These are phyloP conservation scores for Zoysia matrella DNA, from an alignment of 202 grass and related monocot species.

Conservation along the genomic window DNA sequence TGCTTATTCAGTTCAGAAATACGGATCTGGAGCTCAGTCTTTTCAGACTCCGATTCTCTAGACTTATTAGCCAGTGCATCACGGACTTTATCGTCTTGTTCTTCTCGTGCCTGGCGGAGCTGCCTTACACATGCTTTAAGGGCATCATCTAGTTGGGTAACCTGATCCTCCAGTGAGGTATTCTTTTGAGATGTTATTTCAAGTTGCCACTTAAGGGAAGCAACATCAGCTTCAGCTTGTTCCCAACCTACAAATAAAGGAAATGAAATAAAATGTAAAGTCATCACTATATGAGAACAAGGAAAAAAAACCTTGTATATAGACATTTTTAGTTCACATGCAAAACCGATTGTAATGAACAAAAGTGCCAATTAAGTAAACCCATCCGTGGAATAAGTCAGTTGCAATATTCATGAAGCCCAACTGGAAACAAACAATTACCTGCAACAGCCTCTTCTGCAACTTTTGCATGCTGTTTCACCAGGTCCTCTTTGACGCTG, in stretches of 20 bases:
- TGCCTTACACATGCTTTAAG: conserved; percentile 98
- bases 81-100: conserved; percentile 75
- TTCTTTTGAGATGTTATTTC: conserved; percentile 76
- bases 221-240: conserved; percentile 85
- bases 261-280: conserved; percentile 26
- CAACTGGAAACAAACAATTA: conserved; percentile 39
- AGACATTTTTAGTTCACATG: conserved; percentile 21
- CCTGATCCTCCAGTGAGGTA: conserved; percentile 69
- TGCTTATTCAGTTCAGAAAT: conserved; percentile 56
- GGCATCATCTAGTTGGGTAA: conserved; percentile 77
- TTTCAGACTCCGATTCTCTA: conserved; percentile 57
- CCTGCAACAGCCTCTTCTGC: conserved; percentile 98
- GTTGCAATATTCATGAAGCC: conserved; percentile 12
- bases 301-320: not conserved
- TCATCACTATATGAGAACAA: not conserved
- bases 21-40: conserved; percentile 61
- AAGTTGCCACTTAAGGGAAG: conserved; percentile 70
- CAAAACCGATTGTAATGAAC: conserved; percentile 11
- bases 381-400: not conserved
- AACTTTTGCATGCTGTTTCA: conserved; percentile 95
- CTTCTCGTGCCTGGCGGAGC: conserved; percentile 79
- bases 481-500: conserved; percentile 88
- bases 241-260: conserved; percentile 81
- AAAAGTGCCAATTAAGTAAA: not conserved
- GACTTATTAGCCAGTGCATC: conserved; percentile 59